Evolutionary conservation across 306 rosid species (phyloP), one percentile per base, ranked within the genome.

Genomic region (Malus orientalis): DNA sequence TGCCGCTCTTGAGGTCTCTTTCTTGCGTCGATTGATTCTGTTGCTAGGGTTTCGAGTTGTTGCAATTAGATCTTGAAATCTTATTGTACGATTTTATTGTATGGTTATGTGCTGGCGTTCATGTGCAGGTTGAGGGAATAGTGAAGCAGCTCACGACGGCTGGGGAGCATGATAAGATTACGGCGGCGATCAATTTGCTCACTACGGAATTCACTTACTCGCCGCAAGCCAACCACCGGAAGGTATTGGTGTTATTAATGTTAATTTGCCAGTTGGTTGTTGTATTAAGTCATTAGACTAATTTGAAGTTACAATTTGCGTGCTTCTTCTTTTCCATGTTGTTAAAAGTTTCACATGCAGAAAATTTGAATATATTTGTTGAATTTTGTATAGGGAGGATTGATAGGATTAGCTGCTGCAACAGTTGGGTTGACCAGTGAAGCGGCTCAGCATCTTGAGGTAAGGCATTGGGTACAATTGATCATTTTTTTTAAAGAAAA

Each of bases 391-490:
- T 77, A 95, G 99, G 99, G 99, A 73, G 99, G 99, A 80, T 85
- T 96, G 92, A 92, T 96, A 72, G 99, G 98, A 75, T 87, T 96
- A 76, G 99, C 98, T 70, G 99, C 99, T 79, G 97, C 93, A n/a
- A 92, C 98, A n/a, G 99, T 96, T 78, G 99, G 98, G 73, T 89
- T 96, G 93, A 78, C 88, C 83, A 84, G 85, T 67, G 98, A 87
- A 74, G 98, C 99, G 4, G 83, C 99, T 82, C 98, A 91, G 73
- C 96, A 96, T 91, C 99, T 96, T 74, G 99, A 96, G 96, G 99
- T 92, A 82, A 85, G 83, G 76, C 57, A 3, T 75, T 80, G 62
- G 42, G 60, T 18, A 32, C 53, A 29, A 73, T 77, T 75, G 64
- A 12, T 20, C 8, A 18, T 0, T 27, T 57, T 57, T 19, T 57